A percentile compares a stretch with the other conserved stretches of the same genome.
Evolutionary conservation across 1,284 basidiomycete species (phyloP).

Genomic region (Puccinia coronata): DNA sequence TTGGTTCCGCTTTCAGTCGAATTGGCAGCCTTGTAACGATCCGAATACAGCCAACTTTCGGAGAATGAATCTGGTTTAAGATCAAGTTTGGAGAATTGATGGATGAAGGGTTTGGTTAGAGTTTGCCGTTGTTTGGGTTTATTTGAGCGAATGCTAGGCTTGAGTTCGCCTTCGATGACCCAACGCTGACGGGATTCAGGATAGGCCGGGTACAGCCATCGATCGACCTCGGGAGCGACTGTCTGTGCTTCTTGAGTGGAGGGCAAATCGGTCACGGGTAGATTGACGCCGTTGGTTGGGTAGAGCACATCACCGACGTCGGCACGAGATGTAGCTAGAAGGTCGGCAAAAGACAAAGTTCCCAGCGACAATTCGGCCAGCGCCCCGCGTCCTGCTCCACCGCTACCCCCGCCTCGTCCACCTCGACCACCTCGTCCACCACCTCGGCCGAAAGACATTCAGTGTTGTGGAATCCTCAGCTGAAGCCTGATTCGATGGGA

Average conservation of each 20-base stretch:
- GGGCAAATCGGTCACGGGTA: slow-evolving; percentile 30
- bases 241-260: slow-evolving; percentile 6
- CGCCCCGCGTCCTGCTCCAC: slow-evolving; percentile 26
- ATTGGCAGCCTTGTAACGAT: slow-evolving; percentile 37
- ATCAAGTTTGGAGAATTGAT: slow-evolving; percentile 34
- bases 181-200: slow-evolving; percentile 10
- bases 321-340: slow-evolving; percentile 38
- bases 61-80: background rate
- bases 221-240: slow-evolving; percentile 17
- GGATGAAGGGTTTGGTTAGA: slow-evolving; percentile 15
- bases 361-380: slow-evolving; percentile 40
- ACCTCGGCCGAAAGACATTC: slow-evolving; percentile 32
- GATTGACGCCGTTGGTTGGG: slow-evolving; percentile 18
- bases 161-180: slow-evolving; percentile 33
- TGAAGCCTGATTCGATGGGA: background rate
- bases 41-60: slow-evolving; percentile 31
- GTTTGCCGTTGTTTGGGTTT: slow-evolving; percentile 19
- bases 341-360: slow-evolving; percentile 27
- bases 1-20: background rate
- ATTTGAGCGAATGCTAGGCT: slow-evolving; percentile 24
- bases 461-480: background rate
- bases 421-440: slow-evolving; percentile 27
- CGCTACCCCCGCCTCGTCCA: slow-evolving; percentile 19
- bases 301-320: slow-evolving; percentile 32
- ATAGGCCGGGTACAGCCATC: slow-evolving; percentile 6